phyloP scores from a whole-genome alignment of 768 basidiomycete species.

The Rhodotorula toruloides region DNA sequence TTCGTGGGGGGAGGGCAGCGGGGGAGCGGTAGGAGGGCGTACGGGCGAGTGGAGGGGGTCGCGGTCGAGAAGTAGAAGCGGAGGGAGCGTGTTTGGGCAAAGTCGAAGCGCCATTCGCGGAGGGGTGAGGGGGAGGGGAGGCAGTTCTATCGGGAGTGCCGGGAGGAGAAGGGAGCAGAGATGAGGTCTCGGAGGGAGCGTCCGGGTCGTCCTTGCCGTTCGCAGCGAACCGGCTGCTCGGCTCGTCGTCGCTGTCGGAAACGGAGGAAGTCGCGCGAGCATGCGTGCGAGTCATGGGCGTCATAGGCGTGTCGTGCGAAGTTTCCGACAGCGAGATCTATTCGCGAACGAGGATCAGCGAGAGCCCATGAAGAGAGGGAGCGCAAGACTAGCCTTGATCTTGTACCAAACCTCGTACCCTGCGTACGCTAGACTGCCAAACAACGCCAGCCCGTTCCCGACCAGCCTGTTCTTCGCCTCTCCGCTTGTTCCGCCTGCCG shows the following conservation, averaged over 20 bases:
- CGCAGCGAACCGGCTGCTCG: too few species aligned
- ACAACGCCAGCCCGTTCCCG: conserved; percentile 36
- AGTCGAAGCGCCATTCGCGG: too few species aligned
- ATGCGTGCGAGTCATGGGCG: neutral
- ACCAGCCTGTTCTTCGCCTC: conserved; percentile 30
- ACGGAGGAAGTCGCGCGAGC: neutral
- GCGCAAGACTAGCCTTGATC: conserved; percentile 20
- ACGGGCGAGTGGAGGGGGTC: neutral
- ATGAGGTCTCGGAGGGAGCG: conserved; percentile 17
- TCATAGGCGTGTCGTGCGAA: neutral
- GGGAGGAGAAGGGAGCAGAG: conserved; percentile 10
- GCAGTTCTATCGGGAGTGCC: too few species aligned
- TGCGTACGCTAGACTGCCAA: conserved; percentile 31
- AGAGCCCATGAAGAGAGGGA: neutral
- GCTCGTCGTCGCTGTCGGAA: conserved; percentile 43
- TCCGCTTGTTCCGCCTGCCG: conserved; percentile 28
- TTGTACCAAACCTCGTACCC: conserved; percentile 43
- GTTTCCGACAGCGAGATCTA: conserved; percentile 1
- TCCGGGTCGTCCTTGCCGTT: conserved; percentile 43
- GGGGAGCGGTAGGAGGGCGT: neutral
- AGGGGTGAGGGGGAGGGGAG: too few species aligned
- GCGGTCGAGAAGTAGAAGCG: neutral
- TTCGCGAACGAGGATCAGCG: neutral
- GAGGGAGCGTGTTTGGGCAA: too few species aligned
- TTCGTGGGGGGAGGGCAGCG: conserved; percentile 40